Conservation (phyloP, 176 grass and related monocot genomes). For the maize (Zea mays) region Zm-B73-REFERENCE-NAM-5.0 NC_050096.1:301531501-301532000, state of each 20-base stretch:
- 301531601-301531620: constrained; percentile 57
- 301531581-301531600: constrained; percentile 46
- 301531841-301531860: too few relatives aligned
- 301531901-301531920: too few relatives aligned
- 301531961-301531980: too few relatives aligned
- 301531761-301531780: background rate
- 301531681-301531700: background rate
- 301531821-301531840: too few relatives aligned
- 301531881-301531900: too few relatives aligned
- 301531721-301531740: background rate
- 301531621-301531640: constrained; percentile 72
- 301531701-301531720: constrained; percentile 3
- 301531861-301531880: too few relatives aligned
- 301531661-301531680: constrained; percentile 1
- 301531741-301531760: background rate
- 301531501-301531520: constrained; percentile 81
- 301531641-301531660: constrained; percentile 51
- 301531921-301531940: too few relatives aligned
- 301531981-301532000: too few relatives aligned
- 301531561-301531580: constrained; percentile 70
- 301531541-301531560: constrained; percentile 73
- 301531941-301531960: too few relatives aligned
- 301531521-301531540: constrained; percentile 79
- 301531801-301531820: background rate
- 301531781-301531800: background rate